Percentiles rank a stretch among this genome's conserved stretches.
phyloP scores from a whole-genome alignment of 257 asterid genomes.

The Solanum ossicruentum region DNA sequence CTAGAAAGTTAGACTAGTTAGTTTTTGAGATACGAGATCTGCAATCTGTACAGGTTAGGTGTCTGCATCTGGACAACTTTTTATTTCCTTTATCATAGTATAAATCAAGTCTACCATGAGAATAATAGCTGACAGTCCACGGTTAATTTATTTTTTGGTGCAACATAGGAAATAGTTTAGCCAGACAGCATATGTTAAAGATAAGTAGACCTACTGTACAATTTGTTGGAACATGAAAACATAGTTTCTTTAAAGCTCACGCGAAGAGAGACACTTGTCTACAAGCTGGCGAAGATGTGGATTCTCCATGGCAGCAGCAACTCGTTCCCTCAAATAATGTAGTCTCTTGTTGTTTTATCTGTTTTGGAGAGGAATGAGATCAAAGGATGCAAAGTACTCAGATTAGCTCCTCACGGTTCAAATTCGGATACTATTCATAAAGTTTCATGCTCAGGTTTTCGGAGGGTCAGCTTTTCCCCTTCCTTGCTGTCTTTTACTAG shows the following conservation, averaged over 20 bases:
- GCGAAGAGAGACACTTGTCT: too few species aligned
- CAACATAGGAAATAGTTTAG: not conserved
- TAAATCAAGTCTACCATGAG: not conserved
- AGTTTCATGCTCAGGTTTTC: not conserved
- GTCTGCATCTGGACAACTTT: not conserved
- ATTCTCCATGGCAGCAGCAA: too few species aligned
- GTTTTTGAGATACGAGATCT: not conserved
- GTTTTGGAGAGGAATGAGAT: not conserved
- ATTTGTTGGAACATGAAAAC: too few species aligned
- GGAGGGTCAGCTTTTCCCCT: not conserved
- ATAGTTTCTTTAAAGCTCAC: too few species aligned
- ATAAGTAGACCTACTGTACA: too few species aligned
- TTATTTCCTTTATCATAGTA: not conserved
- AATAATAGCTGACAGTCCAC: not conserved
- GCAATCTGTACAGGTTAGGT: slow-evolving; percentile 36
- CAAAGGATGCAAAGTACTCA: not conserved
- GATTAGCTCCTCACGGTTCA: not conserved
- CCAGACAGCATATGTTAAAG: too few species aligned
- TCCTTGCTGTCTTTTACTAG: not conserved
- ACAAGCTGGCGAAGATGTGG: too few species aligned
- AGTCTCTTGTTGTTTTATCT: not conserved
- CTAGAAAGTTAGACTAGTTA: slow-evolving; percentile 39
- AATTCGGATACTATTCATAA: not conserved
- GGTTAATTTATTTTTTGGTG: not conserved
- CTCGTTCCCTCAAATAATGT: not conserved